Conservation (phyloP, 768 basidiomycete species). For the Agaricus subrufescens region DNA sequence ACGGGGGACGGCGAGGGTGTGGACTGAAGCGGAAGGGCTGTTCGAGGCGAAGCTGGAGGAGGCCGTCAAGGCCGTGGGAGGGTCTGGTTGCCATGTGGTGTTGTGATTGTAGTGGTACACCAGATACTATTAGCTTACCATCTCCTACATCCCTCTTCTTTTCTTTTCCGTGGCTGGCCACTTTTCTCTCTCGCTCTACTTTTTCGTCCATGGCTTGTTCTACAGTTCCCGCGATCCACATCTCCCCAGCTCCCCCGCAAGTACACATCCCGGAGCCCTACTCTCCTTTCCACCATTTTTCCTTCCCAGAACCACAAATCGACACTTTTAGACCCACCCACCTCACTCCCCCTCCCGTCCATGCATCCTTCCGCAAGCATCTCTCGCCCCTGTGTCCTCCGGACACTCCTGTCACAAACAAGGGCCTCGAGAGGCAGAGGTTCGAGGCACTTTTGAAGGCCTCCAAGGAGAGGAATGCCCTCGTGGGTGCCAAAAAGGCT, state of each 20-base stretch:
- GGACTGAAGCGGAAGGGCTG: conserved; percentile 83
- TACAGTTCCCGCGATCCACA: conserved; percentile 61
- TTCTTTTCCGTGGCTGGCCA: conserved; percentile 28
- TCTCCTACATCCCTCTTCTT: conserved; percentile 27
- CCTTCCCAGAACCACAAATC: conserved; percentile 28
- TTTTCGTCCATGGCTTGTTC: conserved; percentile 36
- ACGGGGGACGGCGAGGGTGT: conserved; percentile 64
- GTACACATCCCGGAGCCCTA: conserved; percentile 47
- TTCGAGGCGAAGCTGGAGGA: conserved; percentile 57
- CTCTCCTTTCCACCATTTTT: conserved; percentile 52
- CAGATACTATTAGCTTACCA: conserved; percentile 8
- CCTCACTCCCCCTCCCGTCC: conserved; percentile 51
- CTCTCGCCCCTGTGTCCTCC: conserved; percentile 47
- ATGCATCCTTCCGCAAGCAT: conserved; percentile 37
- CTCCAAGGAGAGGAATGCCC: conserved; percentile 51
- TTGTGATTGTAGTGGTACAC: conserved; percentile 6
- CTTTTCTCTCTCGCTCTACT: conserved; percentile 15
- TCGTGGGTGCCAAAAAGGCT: conserved; percentile 34
- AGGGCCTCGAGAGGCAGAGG: conserved; percentile 57
- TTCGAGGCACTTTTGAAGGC: conserved; percentile 63
- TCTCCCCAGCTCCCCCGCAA: conserved; percentile 64
- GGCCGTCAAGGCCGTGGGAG: conserved; percentile 28
- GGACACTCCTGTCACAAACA: conserved; percentile 29
- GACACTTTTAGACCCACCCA: conserved; percentile 55
- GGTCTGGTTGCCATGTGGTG: conserved; percentile 12